Base-by-base conservation (phyloP, 176 grass and related monocot genomes). In the Eleusine indica region DNA sequence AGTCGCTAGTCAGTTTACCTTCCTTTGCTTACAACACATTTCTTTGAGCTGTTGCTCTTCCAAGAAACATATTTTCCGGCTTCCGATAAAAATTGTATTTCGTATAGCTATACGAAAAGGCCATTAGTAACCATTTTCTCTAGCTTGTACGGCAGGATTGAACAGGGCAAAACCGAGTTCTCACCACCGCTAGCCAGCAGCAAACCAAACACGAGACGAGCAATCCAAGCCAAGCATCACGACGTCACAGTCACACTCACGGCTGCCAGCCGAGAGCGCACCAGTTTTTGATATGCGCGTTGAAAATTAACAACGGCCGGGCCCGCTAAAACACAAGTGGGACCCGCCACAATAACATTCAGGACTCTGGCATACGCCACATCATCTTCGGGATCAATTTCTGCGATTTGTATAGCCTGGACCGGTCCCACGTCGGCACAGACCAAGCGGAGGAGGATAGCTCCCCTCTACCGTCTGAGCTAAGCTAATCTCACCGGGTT, bases 391-490 rank as follows among this genome's bases (percentile, higher is more conserved):
- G 49, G 14, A 52, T 52, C 14, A 16, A 52, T 52, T 52, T 52
- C 49, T 52, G 49, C 49, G 14, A 52, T 52, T 52, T 52, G 32
- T 46, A 11, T 32, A 63, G 67, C 32, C 2, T 9, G 0, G 15
- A 61, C 25, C 84, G 89, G 78, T 10, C 80, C 84, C n/a, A 76
- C 63, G 75, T 87, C 80, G 80, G 75, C 75, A 80, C 80, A 84
- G 85, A 87, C 89, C 75, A 91, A 17, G 14, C 25, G 79, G 69
- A 91, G 15, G 16, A 19, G 79, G 79, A 83, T 60, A 83, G 60
- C 58, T 73, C 21, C 66, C 44, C 16, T 1, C 61, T 28, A 78
- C 3, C 60, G 38, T 44, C 70, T 80, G 60, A 5, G 19, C 12
- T 49, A 13, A 14, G 12, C 14, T 74, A 58, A 37, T 19, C 7